phyloP scores from a whole-genome alignment of 768 basidiomycete genomes.

The Russula sp. region DNA sequence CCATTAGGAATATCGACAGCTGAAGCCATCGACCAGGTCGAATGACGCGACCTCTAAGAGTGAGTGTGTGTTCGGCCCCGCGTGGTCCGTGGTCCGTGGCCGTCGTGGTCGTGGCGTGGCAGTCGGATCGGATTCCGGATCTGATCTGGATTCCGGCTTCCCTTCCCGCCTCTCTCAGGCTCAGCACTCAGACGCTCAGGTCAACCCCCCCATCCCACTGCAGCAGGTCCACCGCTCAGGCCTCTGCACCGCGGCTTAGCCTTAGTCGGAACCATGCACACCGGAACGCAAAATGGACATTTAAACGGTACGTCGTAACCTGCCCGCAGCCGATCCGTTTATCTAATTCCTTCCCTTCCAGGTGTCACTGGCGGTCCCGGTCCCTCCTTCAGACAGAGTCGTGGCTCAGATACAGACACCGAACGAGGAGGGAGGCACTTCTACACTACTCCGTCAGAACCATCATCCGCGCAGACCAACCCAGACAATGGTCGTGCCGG shows the following conservation, averaged over 20 bases:
- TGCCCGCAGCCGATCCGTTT: background rate
- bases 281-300: slow-evolving; percentile 13
- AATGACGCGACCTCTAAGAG: too few relatives aligned
- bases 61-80: too few relatives aligned
- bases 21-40: slow-evolving; percentile 9
- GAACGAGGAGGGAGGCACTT: slow-evolving; percentile 28
- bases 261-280: slow-evolving; percentile 4
- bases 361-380: slow-evolving; percentile 17
- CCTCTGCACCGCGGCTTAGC: background rate
- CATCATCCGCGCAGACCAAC: slow-evolving; percentile 25
- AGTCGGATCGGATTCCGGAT: background rate
- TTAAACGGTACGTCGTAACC: slow-evolving; percentile 4
- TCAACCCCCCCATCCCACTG: background rate
- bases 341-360: background rate
- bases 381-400: slow-evolving; percentile 19
- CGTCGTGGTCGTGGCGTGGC: background rate
- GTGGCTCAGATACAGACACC: slow-evolving; percentile 27
- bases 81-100: background rate
- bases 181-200: too few relatives aligned
- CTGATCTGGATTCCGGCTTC: background rate
- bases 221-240: background rate
- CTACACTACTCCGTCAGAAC: slow-evolving; percentile 28
- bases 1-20: slow-evolving; percentile 47
- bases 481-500: slow-evolving; percentile 23
- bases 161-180: background rate